Percentiles rank a stretch among this genome's conserved stretches.
phyloP scores from a whole-genome alignment of 768 basidiomycete species.

The Boletus rufocinnamomeus region DNA sequence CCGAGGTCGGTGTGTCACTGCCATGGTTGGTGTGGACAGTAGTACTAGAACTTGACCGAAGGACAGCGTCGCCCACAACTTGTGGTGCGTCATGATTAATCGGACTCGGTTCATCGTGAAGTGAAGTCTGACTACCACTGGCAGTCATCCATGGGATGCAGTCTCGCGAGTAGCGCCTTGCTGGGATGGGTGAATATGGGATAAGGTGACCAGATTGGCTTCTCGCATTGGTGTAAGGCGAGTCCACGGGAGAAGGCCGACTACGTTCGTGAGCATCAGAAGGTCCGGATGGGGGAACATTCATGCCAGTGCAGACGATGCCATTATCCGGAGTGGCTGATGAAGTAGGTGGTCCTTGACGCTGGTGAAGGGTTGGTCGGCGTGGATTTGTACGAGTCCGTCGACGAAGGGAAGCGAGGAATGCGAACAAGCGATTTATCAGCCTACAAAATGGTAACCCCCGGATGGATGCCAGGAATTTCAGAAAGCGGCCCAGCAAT shows the following conservation, averaged over 20 bases:
- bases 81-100: background rate
- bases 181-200: conserved; percentile 16
- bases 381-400: background rate
- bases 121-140: conserved; percentile 16
- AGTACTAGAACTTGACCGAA: conserved; percentile 1
- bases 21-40: background rate
- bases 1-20: background rate
- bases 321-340: background rate
- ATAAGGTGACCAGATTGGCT: conserved; percentile 26
- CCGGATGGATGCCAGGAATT: conserved; percentile 5
- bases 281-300: conserved; percentile 4
- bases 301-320: conserved; percentile 22
- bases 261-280: conserved; percentile 2
- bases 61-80: background rate
- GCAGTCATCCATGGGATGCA: conserved; percentile 4
- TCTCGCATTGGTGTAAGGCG: conserved; percentile 13
- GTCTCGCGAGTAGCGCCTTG: conserved; percentile 16
- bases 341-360: background rate
- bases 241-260: conserved; percentile 16
- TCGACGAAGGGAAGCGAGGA: conserved; percentile 9
- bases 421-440: conserved; percentile 1
- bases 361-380: background rate
- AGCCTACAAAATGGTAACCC: background rate
- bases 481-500: conserved; percentile 7
- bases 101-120: conserved; percentile 20